phyloP scores from a whole-genome alignment of 805 yeast species.

The Clavispora santaluciae region DNA sequence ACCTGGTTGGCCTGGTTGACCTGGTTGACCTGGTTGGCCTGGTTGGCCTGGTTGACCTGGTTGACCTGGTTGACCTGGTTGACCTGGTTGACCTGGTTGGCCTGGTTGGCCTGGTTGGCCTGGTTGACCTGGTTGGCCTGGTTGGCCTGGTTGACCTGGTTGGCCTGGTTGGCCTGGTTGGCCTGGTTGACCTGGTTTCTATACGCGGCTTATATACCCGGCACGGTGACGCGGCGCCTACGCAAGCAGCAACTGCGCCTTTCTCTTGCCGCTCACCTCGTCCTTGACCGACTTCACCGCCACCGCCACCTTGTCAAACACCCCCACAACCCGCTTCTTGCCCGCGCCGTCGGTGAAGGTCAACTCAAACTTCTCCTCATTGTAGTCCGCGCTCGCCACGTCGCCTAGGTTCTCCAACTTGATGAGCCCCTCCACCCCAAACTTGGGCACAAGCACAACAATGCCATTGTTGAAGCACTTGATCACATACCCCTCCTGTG shows the following conservation, averaged over 20 bases:
- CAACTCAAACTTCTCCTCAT: conserved; percentile 74
- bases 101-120: too few relatives aligned
- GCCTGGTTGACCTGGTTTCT: too few relatives aligned
- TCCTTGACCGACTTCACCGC: conserved; percentile 79
- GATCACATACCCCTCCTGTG: conserved; percentile 86
- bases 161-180: too few relatives aligned
- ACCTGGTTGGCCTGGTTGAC: too few relatives aligned
- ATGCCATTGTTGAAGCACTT: conserved; percentile 92
- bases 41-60: too few relatives aligned
- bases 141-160: too few relatives aligned
- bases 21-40: too few relatives aligned
- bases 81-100: too few relatives aligned
- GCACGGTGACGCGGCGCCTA: too few relatives aligned
- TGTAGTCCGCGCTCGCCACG: conserved; percentile 55
- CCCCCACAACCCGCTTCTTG: conserved; percentile 47
- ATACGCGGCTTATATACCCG: too few relatives aligned
- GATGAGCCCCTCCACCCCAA: conserved; percentile 92
- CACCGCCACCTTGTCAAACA: conserved; percentile 84
- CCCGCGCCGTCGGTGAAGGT: conserved; percentile 49
- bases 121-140: too few relatives aligned
- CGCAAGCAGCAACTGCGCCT: conserved; percentile 67
- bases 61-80: too few relatives aligned
- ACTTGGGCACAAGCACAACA: conserved; percentile 90
- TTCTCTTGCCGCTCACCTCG: conserved; percentile 86
- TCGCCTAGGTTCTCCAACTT: conserved; percentile 73